Evolutionary conservation across 352 stramenopile species (phyloP).

Genomic region (Pythium diclinum): DNA sequence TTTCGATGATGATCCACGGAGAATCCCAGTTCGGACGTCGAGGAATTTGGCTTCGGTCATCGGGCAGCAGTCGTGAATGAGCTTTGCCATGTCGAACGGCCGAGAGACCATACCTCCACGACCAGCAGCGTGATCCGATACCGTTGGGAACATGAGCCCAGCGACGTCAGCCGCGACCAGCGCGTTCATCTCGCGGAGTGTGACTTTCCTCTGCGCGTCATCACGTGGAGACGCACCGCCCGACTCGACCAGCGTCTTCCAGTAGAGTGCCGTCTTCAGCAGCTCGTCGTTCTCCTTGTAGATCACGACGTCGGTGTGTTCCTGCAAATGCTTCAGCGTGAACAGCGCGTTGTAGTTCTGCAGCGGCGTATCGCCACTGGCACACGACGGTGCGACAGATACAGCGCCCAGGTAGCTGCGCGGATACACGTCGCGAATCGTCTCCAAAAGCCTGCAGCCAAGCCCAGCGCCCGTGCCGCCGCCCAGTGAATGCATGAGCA

Average conservation of each 20-base stretch:
- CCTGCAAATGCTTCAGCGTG: conserved; percentile 61
- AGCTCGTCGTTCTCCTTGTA: conserved; percentile 89
- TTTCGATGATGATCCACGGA: conserved; percentile 12
- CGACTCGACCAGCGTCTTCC: conserved; percentile 34
- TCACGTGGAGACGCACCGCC: conserved; percentile 4
- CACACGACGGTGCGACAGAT: conserved; percentile 64
- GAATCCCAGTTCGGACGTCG: conserved; percentile 51
- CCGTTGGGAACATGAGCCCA: conserved; percentile 52
- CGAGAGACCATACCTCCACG: conserved; percentile 1
- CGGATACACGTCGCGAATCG: conserved; percentile 75
- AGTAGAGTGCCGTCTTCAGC: conserved; percentile 49
- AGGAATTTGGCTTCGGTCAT: conserved; percentile 58
- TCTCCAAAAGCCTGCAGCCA: conserved; percentile 79
- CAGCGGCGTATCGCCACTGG: conserved; percentile 65
- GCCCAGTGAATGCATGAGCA: conserved; percentile 80
- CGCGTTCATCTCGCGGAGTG: conserved; percentile 59
- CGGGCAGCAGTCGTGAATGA: conserved; percentile 65
- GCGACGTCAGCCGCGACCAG: conserved; percentile 56
- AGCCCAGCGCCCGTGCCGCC: conserved; percentile 80
- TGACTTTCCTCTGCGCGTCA: conserved; percentile 26
- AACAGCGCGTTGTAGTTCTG: conserved; percentile 88
- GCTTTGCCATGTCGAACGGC: conserved; percentile 52
- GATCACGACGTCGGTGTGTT: conserved; percentile 71
- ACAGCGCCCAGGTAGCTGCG: conserved; percentile 60
- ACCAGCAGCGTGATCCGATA: background rate